Base-by-base conservation (phyloP, 495 filamentous ascomycete species). In the Lichenothelia convexa region DNA sequence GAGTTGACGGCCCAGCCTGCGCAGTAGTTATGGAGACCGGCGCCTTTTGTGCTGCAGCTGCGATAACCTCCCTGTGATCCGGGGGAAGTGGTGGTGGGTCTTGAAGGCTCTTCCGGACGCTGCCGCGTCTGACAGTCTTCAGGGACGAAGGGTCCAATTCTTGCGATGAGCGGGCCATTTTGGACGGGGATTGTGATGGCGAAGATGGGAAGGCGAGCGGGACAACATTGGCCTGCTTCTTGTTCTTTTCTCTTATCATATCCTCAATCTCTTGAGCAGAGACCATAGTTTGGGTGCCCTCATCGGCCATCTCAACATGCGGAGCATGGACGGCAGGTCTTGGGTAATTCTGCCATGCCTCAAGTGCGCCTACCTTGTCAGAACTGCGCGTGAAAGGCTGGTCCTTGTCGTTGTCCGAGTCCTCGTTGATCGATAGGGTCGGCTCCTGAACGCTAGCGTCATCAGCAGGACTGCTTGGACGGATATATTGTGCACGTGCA, bases 11-110 rank as follows among this genome's bases (percentile, higher is more conserved):
- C 23, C 60, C 44, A n/a, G 54, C 59, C 36, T 60, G 68, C 32
- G 68, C 64, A n/a, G n/a, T n/a, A n/a, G n/a, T n/a, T n/a, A n/a
- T n/a, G 22, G 83, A 87, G 7, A 81, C 83, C 36, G 82, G 70
- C 44, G 93, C 93, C 36, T 69, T 71, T 54, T 93, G 70, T 41
- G 72, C 77, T 54, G 91, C 82, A 49, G 93, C 83, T 6, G 58
- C 39, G 29, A 89, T 85, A 21, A 97, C 60, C n/a, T n/a, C n/a
- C n/a, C n/a, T n/a, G n/a, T n/a, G n/a, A n/a, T n/a, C n/a, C 12
- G 87, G 84, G 3, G 84, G 86, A 44, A 73, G 68, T 29, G 51
- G 53, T 35, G 51, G 51, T 18, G 60, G 61, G 6, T 55, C 27
- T 50, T 59, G 21, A 20, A 67, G 64, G 45, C 84, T 92, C 8